Evolutionary conservation across 352 stramenopile genomes (phyloP), one percentile per base, ranked within the genome.

Genomic region (Pythium diclinum): DNA sequence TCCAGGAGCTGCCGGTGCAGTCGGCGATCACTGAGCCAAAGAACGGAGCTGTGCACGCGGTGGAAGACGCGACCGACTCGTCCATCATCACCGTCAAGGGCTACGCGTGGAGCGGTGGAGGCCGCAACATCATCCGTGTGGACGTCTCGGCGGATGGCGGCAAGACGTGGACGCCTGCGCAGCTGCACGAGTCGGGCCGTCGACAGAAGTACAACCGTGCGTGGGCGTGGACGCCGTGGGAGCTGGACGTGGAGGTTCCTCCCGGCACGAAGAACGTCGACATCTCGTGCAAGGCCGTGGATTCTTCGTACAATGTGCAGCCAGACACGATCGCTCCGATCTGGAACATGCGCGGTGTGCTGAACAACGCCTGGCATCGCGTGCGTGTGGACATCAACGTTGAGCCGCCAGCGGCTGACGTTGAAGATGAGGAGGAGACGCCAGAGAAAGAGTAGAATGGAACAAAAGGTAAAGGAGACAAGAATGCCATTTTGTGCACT

Each of bases 291-390:
- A 98, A 98, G 67, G 96, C 94, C 3, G 87, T 98, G 9, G 97
- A 99, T 74, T 82, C 81, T 36, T 95, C 90, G 1, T 98, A 98
- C 75, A 99, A 99, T 72, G 89, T 95, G 16, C 97, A 99, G 76
- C 97, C 97, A 1, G 97, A 99, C 69, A 94, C 78, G 19, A 95
- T 94, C 67, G 90, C 88, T 55, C 88, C 96, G 25, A 96, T 98
- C 60, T 99, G 97, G 97, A 99, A 99, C 84, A 92, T 99, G 70
- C 83, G 96, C 54, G 97, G 97, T 46, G 81, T 99, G 36, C 79
- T 98, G 19, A 99, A 98, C 70, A 99, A 99, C 69, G 91, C 89
- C 25, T 99, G 96, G 95, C 96, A 96, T 60, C 82, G 90, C 28
- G 85, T 97, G 34, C 76, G 76, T n/a, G 82, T 94, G 30, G 60